phyloP scores from a whole-genome alignment of 2,329 filamentous ascomycete species.

The Hymenoscyphus repandus region DNA sequence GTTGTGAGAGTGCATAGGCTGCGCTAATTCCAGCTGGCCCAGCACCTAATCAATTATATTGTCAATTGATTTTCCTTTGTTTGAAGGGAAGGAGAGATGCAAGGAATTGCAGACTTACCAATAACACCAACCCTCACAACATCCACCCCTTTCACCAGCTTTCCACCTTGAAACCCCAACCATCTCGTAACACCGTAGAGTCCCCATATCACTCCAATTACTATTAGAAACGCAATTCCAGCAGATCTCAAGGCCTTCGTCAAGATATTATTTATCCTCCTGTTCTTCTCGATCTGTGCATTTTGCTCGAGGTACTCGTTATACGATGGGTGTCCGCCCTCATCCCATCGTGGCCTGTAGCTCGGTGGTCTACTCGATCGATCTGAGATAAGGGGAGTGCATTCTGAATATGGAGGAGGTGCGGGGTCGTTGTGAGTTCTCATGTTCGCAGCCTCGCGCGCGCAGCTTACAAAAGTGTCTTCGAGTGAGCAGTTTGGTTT shows the following conservation, averaged over 20 bases:
- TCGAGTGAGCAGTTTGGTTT: too few relatives aligned
- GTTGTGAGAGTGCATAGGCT: constrained; percentile 5
- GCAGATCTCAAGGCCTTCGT: too few relatives aligned
- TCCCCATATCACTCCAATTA: neutral
- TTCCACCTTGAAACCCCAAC: neutral
- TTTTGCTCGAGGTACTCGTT: too few relatives aligned
- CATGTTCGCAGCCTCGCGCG: neutral
- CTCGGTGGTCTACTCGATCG: too few relatives aligned
- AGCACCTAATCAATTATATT: constrained; percentile 1
- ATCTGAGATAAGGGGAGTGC: neutral
- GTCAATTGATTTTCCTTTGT: neutral
- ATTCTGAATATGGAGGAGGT: neutral
- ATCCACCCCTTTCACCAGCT: neutral
- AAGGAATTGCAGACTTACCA: neutral
- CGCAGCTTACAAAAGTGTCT: too few relatives aligned
- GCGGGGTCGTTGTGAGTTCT: neutral
- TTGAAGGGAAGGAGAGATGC: neutral
- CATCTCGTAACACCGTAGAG: constrained; percentile 11
- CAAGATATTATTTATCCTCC: too few relatives aligned
- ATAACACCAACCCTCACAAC: constrained; percentile 1
- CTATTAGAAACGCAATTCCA: neutral
- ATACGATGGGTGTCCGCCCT: neutral
- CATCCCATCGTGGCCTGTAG: neutral
- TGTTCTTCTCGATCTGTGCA: too few relatives aligned
- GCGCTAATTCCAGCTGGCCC: constrained; percentile 11